phyloP scores from a whole-genome alignment of 164 flowering plant species.

The Taxillus chinensis region DNA sequence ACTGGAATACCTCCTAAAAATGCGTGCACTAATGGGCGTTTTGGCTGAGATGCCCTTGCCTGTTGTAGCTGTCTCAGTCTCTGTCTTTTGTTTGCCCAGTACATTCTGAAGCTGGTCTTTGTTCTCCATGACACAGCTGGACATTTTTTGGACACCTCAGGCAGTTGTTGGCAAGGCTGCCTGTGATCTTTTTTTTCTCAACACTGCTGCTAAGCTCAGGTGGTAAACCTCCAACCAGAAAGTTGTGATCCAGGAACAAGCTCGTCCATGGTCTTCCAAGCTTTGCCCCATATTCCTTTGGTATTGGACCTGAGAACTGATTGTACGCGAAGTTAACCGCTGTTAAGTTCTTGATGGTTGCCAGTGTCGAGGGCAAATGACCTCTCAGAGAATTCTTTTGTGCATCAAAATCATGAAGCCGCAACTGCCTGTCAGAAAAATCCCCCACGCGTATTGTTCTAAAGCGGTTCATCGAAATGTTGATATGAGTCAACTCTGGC shows the following conservation, averaged over 20 bases:
- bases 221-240: slow-evolving; percentile 22
- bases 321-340: slow-evolving; percentile 22
- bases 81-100: slow-evolving; percentile 4
- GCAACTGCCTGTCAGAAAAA: slow-evolving; percentile 6
- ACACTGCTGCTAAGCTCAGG: slow-evolving; percentile 7
- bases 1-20: no score
- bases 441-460: slow-evolving; percentile 15
- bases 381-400: slow-evolving; percentile 23
- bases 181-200: background rate
- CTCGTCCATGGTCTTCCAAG: slow-evolving; percentile 22
- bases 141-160: slow-evolving; percentile 13
- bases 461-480: slow-evolving; percentile 28
- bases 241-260: slow-evolving; percentile 25
- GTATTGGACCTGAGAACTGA: slow-evolving; percentile 24
- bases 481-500: slow-evolving; percentile 16
- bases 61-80: background rate
- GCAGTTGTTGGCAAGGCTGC: slow-evolving; percentile 31
- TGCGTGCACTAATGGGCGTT: no score
- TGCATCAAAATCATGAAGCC: slow-evolving; percentile 23
- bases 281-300: slow-evolving; percentile 19
- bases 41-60: background rate
- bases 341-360: slow-evolving; percentile 11
- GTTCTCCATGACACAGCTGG: slow-evolving; percentile 11
- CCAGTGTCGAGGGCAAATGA: slow-evolving; percentile 22
- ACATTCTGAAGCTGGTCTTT: slow-evolving; percentile 27